Evolutionary conservation across 2,329 filamentous ascomycete genomes (phyloP), one percentile per base, ranked within the genome.

Genomic region (Metarhizium rileyi): DNA sequence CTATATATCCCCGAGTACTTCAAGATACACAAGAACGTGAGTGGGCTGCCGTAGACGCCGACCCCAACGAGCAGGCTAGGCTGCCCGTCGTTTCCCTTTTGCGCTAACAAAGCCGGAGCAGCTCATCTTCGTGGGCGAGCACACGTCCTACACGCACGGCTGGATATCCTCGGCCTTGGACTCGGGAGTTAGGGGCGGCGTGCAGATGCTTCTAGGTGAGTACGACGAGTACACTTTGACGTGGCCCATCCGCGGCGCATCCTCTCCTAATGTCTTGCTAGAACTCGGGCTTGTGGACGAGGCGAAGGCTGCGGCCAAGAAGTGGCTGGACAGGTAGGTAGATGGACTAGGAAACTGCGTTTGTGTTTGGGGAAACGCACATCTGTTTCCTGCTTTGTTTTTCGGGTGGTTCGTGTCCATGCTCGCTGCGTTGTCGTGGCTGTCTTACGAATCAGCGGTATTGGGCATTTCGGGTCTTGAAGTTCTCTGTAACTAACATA

Each of bases 1-100:
- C 59, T 87, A 23, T 88, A 84, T 56, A 68, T 88, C 8, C 84
- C 85, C 0, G 79, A 83, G n/a, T 88, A 86, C 59, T 86, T 84
- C 59, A 77, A 81, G 60, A 87, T 83, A 0, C 56, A 87, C 62
- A 75, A 74, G 54, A 78, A 82, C 44, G 70, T 73, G 47, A 56
- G 66, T 60, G 14, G 9, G 9, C 16, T 28, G 36, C n/a, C n/a
- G n/a, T n/a, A n/a, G n/a, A n/a, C n/a, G n/a, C n/a, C n/a, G n/a
- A n/a, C n/a, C n/a, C n/a, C n/a, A n/a, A n/a, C n/a, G n/a, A n/a
- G n/a, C n/a, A 2, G 10, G 16, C 23, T 22, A 9, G 14, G 16
- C 33, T 40, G 28, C 18, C 25, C 12, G 12, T 46, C 16, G 40
- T 20, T 18, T 16, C 10, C 8, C 26, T 43, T 16, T 44, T n/a